Evolutionary conservation across 768 basidiomycete species (phyloP).

Genomic region (Kwoniella sp.): DNA sequence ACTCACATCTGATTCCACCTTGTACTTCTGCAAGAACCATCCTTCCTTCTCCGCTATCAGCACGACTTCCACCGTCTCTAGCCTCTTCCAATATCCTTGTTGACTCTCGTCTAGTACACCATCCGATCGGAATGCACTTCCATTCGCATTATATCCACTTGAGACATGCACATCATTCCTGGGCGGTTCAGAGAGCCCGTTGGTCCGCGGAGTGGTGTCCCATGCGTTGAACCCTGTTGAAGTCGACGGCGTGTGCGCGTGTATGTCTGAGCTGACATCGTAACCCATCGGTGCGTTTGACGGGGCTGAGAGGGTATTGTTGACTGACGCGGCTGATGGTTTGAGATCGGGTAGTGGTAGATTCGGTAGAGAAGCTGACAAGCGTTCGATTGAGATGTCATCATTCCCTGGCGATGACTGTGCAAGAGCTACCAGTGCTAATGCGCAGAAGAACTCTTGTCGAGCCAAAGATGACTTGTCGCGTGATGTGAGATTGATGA

Average conservation of each 20-base stretch:
- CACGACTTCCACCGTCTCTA: slow-evolving; percentile 70
- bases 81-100: slow-evolving; percentile 81
- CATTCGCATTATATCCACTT: slow-evolving; percentile 24
- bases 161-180: slow-evolving; percentile 8
- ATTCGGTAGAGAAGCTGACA: slow-evolving; percentile 32
- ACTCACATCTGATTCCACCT: slow-evolving; percentile 73
- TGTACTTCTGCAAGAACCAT: slow-evolving; percentile 86
- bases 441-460: slow-evolving; percentile 86
- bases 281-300: slow-evolving; percentile 6
- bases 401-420: slow-evolving; percentile 58
- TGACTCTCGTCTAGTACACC: slow-evolving; percentile 61
- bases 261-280: not conserved
- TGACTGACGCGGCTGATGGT: slow-evolving; percentile 8
- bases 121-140: slow-evolving; percentile 17
- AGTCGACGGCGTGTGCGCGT: slow-evolving; percentile 7
- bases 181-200: slow-evolving; percentile 13
- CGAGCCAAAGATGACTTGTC: slow-evolving; percentile 65
- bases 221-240: slow-evolving; percentile 28
- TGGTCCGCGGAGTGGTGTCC: slow-evolving; percentile 34
- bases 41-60: slow-evolving; percentile 81
- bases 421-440: slow-evolving; percentile 82
- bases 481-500: slow-evolving; percentile 68
- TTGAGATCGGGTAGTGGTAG: slow-evolving; percentile 38
- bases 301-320: slow-evolving; percentile 5
- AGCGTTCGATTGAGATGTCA: slow-evolving; percentile 39